Base-by-base conservation (phyloP, 1,284 basidiomycete species). In the Phlebopus sp. region DNA sequence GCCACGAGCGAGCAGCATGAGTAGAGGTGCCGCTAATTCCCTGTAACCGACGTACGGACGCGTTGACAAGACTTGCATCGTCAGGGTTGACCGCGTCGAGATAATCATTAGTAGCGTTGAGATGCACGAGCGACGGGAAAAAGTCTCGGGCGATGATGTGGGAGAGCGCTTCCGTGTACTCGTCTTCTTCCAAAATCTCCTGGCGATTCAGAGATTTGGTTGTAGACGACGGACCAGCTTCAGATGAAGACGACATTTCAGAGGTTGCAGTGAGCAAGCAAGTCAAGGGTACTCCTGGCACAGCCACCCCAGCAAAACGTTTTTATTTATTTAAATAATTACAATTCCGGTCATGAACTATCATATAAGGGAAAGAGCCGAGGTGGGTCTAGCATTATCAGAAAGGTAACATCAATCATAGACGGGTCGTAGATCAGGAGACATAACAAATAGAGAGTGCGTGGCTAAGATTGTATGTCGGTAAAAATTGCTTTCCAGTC, bases 101-200 rank as follows among this genome's bases (percentile, higher is more conserved):
- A 65, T 92, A 92, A 48, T 77, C 79, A 65, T 93, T 91, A 14
- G 90, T 91, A 17, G 90, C 90, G 58, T 94, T 89, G 27, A 95
- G 76, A 57, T 91, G 89, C 17, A 86, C 82, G 10, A 97, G 80
- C 11, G 88, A 90, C 0, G 96, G 96, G 63, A 98, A 99, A 77
- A 98, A 99, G 71, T 98, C 95, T 44, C 97, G 85, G 41, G 91
- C 87, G 64, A 99, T 97, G 63, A 99, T 97, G 42, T 85, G 79
- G 2, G 92, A 92, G n/a, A 99, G 77, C 1, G 90, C 90, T 44
- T 81, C 82, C 1, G 92, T 95, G 66, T 99, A 99, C 61, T 93
- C 91, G 57, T 98, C 94, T 73, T 99, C 96, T 47, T 91, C 88
- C n/a, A 91, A 79, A n/a, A 91, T 74, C 6, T 75, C 61, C 60